phyloP scores from a whole-genome alignment of 106 monocot genomes.

The Ottelia alismoides region DNA sequence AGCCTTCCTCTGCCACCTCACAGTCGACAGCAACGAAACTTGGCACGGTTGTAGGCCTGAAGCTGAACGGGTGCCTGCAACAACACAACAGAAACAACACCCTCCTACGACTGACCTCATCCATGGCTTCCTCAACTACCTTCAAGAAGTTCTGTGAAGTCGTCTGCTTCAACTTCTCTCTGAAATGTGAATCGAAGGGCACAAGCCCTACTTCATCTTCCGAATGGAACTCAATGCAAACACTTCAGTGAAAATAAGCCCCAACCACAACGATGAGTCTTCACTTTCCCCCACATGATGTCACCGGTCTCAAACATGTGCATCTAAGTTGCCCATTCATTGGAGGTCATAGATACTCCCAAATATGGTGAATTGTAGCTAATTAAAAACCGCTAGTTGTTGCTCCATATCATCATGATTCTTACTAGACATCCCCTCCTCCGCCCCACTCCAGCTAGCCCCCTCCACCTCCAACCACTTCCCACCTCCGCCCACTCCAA shows the following conservation, averaged over 20 bases:
- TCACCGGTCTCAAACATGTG: constrained; percentile 47
- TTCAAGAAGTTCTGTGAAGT: constrained; percentile 27
- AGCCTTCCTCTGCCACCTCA: constrained; percentile 35
- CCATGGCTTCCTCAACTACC: constrained; percentile 70
- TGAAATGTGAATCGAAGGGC: constrained; percentile 47
- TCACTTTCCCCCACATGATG: constrained; percentile 98
- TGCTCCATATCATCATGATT: too few species aligned
- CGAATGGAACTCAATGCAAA: constrained; percentile 44
- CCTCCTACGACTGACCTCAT: constrained; percentile 43
- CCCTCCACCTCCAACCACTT: too few species aligned
- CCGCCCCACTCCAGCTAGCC: too few species aligned
- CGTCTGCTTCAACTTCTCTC: constrained; percentile 52
- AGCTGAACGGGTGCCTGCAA: constrained; percentile 38
- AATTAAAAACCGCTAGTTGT: too few species aligned
- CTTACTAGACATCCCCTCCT: too few species aligned
- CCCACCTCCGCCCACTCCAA: too few species aligned
- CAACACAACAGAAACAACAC: constrained; percentile 51
- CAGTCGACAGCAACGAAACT: constrained; percentile 45
- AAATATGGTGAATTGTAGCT: too few species aligned
- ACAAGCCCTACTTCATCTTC: constrained; percentile 32
- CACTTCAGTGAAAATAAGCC: constrained; percentile 57
- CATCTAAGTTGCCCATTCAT: too few species aligned
- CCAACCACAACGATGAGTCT: constrained; percentile 98
- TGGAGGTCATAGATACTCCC: too few species aligned
- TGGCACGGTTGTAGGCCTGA: constrained; percentile 20